phyloP scores from a whole-genome alignment of 2,329 filamentous ascomycete genomes.

The Aureobasidium lini region DNA sequence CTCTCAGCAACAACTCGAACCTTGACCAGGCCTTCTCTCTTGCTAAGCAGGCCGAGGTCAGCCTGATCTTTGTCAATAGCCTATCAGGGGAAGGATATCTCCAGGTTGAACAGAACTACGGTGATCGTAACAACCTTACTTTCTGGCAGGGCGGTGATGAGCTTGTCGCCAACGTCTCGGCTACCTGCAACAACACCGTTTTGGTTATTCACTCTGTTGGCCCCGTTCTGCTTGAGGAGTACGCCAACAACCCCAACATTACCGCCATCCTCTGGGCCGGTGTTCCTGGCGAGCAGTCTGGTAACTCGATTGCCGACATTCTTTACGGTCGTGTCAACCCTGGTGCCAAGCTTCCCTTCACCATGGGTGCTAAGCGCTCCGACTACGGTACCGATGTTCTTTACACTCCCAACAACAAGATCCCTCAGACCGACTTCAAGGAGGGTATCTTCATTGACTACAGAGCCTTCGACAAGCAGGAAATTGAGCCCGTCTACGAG shows the following conservation, averaged over 20 bases:
- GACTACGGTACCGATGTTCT: slow-evolving; percentile 61
- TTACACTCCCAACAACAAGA: slow-evolving; percentile 59
- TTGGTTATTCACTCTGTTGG: slow-evolving; percentile 81
- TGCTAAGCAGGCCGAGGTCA: slow-evolving; percentile 23
- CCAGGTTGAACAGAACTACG: slow-evolving; percentile 34
- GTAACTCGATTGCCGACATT: slow-evolving; percentile 66
- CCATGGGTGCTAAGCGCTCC: slow-evolving; percentile 57
- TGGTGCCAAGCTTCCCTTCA: slow-evolving; percentile 67
- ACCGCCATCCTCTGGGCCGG: slow-evolving; percentile 75
- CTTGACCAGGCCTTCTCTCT: slow-evolving; percentile 23
- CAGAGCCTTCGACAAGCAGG: slow-evolving; percentile 59
- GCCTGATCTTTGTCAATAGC: slow-evolving; percentile 44
- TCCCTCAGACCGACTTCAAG: slow-evolving; percentile 62
- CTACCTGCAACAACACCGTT: slow-evolving; percentile 73
- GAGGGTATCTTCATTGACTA: slow-evolving; percentile 76
- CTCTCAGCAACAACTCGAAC: slow-evolving; percentile 23
- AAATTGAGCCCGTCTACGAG: slow-evolving; percentile 61
- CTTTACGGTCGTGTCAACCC: slow-evolving; percentile 72
- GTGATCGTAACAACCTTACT: slow-evolving; percentile 43
- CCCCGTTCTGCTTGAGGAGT: slow-evolving; percentile 65
- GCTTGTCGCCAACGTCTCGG: slow-evolving; percentile 68
- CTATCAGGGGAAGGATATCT: slow-evolving; percentile 48
- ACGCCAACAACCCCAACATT: slow-evolving; percentile 64
- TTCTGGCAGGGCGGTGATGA: slow-evolving; percentile 34
- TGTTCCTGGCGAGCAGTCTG: slow-evolving; percentile 71